phyloP scores from a whole-genome alignment of 2,329 filamentous ascomycete genomes.

The Trichophyton schoenleinii region DNA sequence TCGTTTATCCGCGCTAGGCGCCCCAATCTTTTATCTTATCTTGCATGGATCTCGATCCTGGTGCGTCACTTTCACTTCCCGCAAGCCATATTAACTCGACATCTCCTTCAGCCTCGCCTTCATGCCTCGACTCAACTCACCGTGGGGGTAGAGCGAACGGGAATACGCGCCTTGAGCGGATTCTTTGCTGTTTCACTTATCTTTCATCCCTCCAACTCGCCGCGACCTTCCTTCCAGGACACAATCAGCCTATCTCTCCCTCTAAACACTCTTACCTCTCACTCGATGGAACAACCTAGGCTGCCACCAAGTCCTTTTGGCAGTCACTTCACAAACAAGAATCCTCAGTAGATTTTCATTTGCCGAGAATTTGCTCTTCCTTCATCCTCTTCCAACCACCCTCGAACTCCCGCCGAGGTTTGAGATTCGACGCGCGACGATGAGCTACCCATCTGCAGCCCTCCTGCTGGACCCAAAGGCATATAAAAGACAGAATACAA shows the following conservation, averaged over 20 bases:
- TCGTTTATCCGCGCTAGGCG: neutral
- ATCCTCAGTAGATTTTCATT: neutral
- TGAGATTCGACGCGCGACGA: constrained; percentile 1
- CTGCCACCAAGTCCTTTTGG: neutral
- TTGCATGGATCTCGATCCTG: neutral
- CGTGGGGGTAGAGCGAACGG: neutral
- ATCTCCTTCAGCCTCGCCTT: neutral
- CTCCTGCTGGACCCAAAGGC: constrained; percentile 34
- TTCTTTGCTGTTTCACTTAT: neutral
- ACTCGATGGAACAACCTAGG: neutral
- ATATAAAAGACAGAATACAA: constrained; percentile 23
- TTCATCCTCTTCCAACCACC: neutral
- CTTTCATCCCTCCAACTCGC: neutral
- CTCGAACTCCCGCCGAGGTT: neutral
- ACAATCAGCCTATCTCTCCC: neutral
- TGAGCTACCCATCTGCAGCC: constrained; percentile 25
- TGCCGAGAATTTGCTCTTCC: neutral
- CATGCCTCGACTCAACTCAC: neutral
- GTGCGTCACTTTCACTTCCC: neutral
- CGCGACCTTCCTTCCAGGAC: neutral
- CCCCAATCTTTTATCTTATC: constrained; percentile 1
- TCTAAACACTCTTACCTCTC: neutral
- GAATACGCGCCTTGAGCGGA: neutral
- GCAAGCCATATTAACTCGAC: neutral
- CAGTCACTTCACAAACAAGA: neutral